phyloP scores from a whole-genome alignment of 2,329 filamentous ascomycete genomes.

The Thielaviopsis populi region DNA sequence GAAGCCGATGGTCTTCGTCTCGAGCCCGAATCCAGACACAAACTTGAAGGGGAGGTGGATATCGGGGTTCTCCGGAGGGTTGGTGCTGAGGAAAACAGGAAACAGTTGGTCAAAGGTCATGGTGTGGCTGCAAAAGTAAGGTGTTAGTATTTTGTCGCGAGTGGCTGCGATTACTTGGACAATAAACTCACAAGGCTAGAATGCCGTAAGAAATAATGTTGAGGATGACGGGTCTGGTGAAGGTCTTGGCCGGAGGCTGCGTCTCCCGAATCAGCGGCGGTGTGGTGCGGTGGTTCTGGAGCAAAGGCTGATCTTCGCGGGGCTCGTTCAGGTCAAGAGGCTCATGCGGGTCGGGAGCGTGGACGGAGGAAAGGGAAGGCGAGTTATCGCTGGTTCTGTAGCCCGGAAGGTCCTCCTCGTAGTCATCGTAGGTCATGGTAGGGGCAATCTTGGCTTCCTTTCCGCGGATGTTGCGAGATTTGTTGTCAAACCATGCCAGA shows the following conservation, averaged over 20 bases:
- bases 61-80: slow-evolving; percentile 32
- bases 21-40: slow-evolving; percentile 67
- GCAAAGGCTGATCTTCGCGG: slow-evolving; percentile 9
- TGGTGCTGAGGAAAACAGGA: slow-evolving; percentile 75
- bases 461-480: neutral
- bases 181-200: slow-evolving; percentile 67
- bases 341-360: slow-evolving; percentile 25
- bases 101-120: slow-evolving; percentile 93
- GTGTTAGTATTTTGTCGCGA: neutral
- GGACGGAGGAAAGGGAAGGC: slow-evolving; percentile 29
- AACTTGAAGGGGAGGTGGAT: slow-evolving; percentile 71
- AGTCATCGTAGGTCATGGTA: slow-evolving; percentile 18
- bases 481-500: slow-evolving; percentile 28
- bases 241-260: slow-evolving; percentile 37
- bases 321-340: slow-evolving; percentile 24
- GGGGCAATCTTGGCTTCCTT: neutral
- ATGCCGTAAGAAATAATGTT: slow-evolving; percentile 86
- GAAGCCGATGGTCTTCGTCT: slow-evolving; percentile 70
- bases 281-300: neutral
- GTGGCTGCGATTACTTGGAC: slow-evolving; percentile 16
- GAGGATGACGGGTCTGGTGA: slow-evolving; percentile 71
- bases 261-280: slow-evolving; percentile 16
- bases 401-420: slow-evolving; percentile 49
- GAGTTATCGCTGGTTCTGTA: slow-evolving; percentile 50
- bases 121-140: slow-evolving; percentile 52